A percentile compares a stretch with the other conserved stretches of the same genome.
Evolutionary conservation across 768 basidiomycete genomes (phyloP).

Genomic region (Suillus subaureus): DNA sequence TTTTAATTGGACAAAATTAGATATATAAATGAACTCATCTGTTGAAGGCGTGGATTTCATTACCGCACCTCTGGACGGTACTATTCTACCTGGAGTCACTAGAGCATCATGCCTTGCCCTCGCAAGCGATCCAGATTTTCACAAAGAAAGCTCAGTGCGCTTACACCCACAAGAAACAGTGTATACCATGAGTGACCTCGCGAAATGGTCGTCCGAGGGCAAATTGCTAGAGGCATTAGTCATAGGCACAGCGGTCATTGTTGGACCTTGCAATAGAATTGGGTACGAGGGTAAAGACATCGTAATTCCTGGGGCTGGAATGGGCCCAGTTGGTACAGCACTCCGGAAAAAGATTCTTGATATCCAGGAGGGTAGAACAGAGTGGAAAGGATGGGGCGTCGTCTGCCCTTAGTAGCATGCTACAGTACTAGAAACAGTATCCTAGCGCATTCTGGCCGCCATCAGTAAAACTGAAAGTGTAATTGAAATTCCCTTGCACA

Average conservation of each 20-base stretch:
- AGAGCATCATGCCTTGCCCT: conserved; percentile 82
- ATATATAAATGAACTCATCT: neutral
- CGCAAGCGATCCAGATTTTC: conserved; percentile 61
- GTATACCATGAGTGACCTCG: conserved; percentile 67
- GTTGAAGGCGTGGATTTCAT: conserved; percentile 71
- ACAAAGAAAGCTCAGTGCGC: conserved; percentile 21
- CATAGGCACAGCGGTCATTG: conserved; percentile 81
- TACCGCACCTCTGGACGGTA: conserved; percentile 88
- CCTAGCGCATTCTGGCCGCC: too few relatives aligned
- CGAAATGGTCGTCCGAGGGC: conserved; percentile 53
- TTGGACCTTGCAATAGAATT: conserved; percentile 71
- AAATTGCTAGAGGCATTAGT: conserved; percentile 81
- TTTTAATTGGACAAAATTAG: conserved; percentile 7
- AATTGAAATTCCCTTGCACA: too few relatives aligned
- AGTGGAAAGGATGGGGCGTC: conserved; percentile 71
- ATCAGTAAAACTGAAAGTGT: too few relatives aligned
- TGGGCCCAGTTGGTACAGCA: conserved; percentile 63
- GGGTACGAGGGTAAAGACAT: conserved; percentile 72
- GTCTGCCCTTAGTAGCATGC: conserved; percentile 20
- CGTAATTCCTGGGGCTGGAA: conserved; percentile 53
- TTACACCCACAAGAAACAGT: conserved; percentile 56
- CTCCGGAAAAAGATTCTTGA: conserved; percentile 74
- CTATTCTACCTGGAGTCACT: conserved; percentile 92
- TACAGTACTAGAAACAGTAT: too few relatives aligned
- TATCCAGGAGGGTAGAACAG: conserved; percentile 69